A percentile compares a stretch with the other conserved stretches of the same genome.
Conservation (phyloP, 2,329 filamentous ascomycete species). For the Colletotrichum sp. region DNA sequence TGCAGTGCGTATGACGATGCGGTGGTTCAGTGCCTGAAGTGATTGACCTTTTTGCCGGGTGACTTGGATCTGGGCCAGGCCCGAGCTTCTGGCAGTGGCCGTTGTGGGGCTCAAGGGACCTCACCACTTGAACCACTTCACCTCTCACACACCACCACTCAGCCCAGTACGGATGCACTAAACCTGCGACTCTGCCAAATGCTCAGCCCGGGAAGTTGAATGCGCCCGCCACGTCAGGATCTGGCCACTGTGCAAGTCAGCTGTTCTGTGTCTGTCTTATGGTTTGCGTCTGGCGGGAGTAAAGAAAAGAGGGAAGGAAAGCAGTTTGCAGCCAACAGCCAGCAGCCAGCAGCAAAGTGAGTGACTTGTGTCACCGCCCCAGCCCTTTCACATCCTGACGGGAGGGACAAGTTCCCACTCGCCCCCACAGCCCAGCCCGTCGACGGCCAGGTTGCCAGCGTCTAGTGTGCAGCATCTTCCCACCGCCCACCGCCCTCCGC, state of each 20-base stretch:
- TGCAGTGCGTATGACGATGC: background rate
- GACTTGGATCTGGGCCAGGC: background rate
- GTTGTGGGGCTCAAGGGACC: slow-evolving; percentile 16
- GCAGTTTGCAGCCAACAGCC: background rate
- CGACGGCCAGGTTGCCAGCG: background rate
- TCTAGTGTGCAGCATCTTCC: background rate
- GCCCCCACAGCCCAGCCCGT: background rate
- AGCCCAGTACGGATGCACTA: background rate
- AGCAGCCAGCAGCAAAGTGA: background rate
- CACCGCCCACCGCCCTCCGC: background rate
- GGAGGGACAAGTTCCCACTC: background rate
- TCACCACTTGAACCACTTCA: background rate
- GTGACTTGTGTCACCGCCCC: slow-evolving; percentile 3
- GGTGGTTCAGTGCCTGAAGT: background rate
- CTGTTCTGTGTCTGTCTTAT: background rate
- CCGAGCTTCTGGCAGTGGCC: slow-evolving; percentile 15
- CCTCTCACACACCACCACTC: background rate
- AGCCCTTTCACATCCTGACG: background rate
- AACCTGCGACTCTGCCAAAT: background rate
- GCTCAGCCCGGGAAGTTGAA: background rate
- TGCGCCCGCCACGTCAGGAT: slow-evolving; percentile 22
- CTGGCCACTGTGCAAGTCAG: background rate
- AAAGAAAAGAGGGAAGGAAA: background rate
- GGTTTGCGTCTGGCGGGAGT: background rate
- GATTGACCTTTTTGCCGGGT: background rate